Conservation (phyloP, 176 grass and related monocot genomes). For the Tillandsia leiboldiana region DNA sequence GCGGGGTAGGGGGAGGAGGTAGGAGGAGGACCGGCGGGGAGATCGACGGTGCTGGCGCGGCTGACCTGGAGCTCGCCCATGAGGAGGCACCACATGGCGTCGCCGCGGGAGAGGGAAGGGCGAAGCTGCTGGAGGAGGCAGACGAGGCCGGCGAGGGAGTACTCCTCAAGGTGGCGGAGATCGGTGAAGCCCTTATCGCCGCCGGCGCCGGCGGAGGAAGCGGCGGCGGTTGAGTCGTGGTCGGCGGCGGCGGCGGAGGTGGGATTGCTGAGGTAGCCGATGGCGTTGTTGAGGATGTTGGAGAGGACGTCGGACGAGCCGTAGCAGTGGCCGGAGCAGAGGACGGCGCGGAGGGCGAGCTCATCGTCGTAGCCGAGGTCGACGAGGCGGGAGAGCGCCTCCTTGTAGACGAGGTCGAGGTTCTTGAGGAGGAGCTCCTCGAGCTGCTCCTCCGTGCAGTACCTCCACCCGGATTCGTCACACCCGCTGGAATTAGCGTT, state of each 20-base stretch:
- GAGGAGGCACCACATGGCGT: constrained; percentile 97
- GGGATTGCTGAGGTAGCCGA: constrained; percentile 42
- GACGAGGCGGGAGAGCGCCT: constrained; percentile 49
- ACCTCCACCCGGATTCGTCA: constrained; percentile 34
- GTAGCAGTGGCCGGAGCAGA: constrained; percentile 69
- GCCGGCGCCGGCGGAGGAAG: constrained; percentile 4
- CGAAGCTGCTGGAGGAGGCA: constrained; percentile 73
- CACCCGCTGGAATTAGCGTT: background rate
- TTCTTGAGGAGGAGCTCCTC: constrained; percentile 66
- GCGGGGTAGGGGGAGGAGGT: background rate
- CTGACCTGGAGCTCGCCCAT: constrained; percentile 70
- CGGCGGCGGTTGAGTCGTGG: background rate
- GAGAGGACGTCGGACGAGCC: constrained; percentile 52
- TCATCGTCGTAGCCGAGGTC: constrained; percentile 53
- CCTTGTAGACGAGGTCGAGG: constrained; percentile 71
- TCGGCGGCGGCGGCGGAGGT: constrained; percentile 1
- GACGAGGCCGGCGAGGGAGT: constrained; percentile 76
- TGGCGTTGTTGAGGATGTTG: constrained; percentile 72
- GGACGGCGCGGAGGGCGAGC: constrained; percentile 61
- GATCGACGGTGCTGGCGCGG: constrained; percentile 45
- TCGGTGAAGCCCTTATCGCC: constrained; percentile 46
- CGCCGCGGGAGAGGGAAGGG: constrained; percentile 51
- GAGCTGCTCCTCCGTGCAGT: constrained; percentile 55
- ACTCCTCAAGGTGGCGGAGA: constrained; percentile 75
- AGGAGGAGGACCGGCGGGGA: constrained; percentile 13